phyloP scores from a whole-genome alignment of 176 grass and related monocot species.

The Themeda triandra region DNA sequence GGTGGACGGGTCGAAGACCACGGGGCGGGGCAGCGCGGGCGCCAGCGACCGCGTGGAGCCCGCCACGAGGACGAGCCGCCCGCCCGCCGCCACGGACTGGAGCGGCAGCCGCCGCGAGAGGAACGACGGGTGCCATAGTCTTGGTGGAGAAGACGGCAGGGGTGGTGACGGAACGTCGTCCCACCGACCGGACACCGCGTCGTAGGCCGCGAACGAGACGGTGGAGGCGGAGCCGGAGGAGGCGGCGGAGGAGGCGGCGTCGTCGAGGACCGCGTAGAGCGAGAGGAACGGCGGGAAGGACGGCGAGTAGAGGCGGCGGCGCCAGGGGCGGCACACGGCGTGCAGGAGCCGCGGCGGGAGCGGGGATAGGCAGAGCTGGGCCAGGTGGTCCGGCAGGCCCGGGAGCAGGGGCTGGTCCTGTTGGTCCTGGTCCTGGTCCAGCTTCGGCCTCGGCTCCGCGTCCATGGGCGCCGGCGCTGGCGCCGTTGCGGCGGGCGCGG shows the following conservation, averaged over 20 bases:
- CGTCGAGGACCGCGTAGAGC: slow-evolving; percentile 55
- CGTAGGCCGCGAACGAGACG: slow-evolving; percentile 55
- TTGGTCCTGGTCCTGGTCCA: background rate
- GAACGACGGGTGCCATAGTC: slow-evolving; percentile 67
- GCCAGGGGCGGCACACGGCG: slow-evolving; percentile 68
- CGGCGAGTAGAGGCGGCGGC: slow-evolving; percentile 58
- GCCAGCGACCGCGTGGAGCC: slow-evolving; percentile 54
- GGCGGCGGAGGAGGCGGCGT: background rate
- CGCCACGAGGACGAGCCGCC: slow-evolving; percentile 50
- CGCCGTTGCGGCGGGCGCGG: background rate
- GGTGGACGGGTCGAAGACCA: slow-evolving; percentile 55
- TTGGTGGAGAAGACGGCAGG: slow-evolving; percentile 30
- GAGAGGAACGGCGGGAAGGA: slow-evolving; percentile 57
- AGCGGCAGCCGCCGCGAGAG: slow-evolving; percentile 68
- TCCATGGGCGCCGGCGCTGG: background rate
- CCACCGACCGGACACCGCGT: slow-evolving; percentile 48
- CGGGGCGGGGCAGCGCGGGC: slow-evolving; percentile 61
- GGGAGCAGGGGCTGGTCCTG: slow-evolving; percentile 40
- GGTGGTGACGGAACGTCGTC: slow-evolving; percentile 44
- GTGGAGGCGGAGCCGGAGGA: background rate
- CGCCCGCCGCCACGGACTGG: slow-evolving; percentile 44
- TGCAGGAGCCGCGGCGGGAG: slow-evolving; percentile 53
- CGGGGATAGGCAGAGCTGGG: slow-evolving; percentile 55
- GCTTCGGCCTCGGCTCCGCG: background rate
- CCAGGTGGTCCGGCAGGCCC: slow-evolving; percentile 80